A percentile compares a stretch with the other conserved stretches of the same genome.
Conservation (phyloP, 2,329 filamentous ascomycete genomes). For the Cordyceps militaris region DNA sequence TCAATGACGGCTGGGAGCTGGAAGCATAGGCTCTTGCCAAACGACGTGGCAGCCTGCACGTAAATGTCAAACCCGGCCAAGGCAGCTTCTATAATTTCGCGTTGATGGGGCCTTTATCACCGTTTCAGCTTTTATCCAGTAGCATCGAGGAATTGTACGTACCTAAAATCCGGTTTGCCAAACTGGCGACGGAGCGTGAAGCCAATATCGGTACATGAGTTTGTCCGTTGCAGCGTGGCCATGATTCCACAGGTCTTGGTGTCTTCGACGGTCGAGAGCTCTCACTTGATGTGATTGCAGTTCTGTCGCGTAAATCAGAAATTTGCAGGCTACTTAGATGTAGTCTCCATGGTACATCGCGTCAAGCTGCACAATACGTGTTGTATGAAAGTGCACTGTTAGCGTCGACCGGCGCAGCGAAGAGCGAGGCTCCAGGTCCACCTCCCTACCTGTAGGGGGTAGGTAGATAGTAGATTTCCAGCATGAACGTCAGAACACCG, state of each 20-base stretch:
- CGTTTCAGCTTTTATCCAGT: not conserved
- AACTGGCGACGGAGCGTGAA: conserved; percentile 70
- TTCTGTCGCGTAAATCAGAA: not conserved
- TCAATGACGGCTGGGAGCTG: conserved; percentile 85
- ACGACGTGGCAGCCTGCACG: conserved; percentile 82
- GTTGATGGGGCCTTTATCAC: conserved; percentile 62
- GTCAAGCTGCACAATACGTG: not conserved
- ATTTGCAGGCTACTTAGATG: not conserved
- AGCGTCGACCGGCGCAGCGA: not conserved
- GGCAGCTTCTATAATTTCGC: conserved; percentile 78
- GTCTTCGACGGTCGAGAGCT: not conserved
- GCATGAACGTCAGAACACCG: not conserved
- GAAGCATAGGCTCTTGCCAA: conserved; percentile 90
- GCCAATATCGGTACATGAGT: conserved; percentile 57
- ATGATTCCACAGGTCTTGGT: conserved; percentile 20
- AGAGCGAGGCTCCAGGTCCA: not conserved
- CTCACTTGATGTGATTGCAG: not conserved
- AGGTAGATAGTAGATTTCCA: not conserved
- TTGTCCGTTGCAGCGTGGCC: conserved; percentile 36
- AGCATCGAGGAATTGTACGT: not conserved
- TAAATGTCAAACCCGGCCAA: conserved; percentile 85
- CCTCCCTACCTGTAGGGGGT: not conserved
- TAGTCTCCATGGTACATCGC: not conserved
- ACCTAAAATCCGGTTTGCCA: conserved; percentile 68
- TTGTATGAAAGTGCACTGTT: not conserved